A percentile compares a stretch with the other conserved stretches of the same genome.
Evolutionary conservation across 805 yeast species (phyloP).

Genomic region (Metschnikowia lachancei): DNA sequence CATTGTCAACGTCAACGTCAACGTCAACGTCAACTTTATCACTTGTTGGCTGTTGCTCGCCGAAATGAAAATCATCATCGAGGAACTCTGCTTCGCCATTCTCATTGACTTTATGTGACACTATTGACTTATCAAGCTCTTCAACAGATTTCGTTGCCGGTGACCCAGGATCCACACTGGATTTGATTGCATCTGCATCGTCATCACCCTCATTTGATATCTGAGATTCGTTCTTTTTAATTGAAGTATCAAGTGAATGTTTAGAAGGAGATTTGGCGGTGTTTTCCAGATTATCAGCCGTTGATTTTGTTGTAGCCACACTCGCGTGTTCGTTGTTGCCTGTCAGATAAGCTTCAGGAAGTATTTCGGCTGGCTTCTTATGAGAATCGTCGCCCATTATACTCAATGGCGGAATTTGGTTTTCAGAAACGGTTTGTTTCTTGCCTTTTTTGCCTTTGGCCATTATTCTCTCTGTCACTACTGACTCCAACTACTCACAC

Average conservation of each 20-base stretch:
- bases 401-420: conserved; percentile 8
- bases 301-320: background rate
- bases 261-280: background rate
- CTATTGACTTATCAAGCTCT: too few relatives aligned
- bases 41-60: background rate
- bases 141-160: too few relatives aligned
- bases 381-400: background rate
- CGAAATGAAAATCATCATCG: too few relatives aligned
- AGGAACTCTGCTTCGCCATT: too few relatives aligned
- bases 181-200: background rate
- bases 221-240: background rate
- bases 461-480: background rate
- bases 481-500: background rate
- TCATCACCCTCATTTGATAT: background rate
- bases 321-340: background rate
- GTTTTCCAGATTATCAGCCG: background rate
- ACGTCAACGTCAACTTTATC: background rate
- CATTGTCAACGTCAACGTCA: conserved; percentile 28
- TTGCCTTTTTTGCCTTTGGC: conserved; percentile 8
- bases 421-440: conserved; percentile 15
- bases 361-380: background rate
- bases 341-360: background rate
- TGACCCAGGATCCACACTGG: too few relatives aligned
- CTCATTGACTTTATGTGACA: too few relatives aligned
- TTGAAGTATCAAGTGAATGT: background rate